Evolutionary conservation across 2,329 filamentous ascomycete genomes (phyloP).

Genomic region (Graphiopsis chlorocephala): DNA sequence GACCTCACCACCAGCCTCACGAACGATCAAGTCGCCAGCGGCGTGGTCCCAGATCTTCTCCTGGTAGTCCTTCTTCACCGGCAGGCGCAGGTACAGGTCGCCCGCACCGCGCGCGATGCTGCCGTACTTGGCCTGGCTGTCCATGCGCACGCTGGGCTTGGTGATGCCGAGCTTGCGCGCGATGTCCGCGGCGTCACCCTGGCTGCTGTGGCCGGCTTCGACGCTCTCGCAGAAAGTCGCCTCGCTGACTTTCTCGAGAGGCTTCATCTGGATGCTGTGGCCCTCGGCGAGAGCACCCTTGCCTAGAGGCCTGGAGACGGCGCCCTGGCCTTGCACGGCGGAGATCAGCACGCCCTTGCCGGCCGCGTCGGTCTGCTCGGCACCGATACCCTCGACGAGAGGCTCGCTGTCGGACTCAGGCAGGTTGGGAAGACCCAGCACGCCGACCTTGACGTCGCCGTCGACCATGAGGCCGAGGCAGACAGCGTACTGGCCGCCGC

Average conservation of each 20-base stretch:
- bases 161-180: slow-evolving; percentile 83
- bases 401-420: slow-evolving; percentile 76
- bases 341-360: slow-evolving; percentile 86
- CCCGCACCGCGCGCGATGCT: slow-evolving; percentile 91
- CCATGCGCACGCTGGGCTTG: slow-evolving; percentile 86
- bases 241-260: slow-evolving; percentile 67
- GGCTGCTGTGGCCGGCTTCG: slow-evolving; percentile 86
- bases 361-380: slow-evolving; percentile 68
- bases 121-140: slow-evolving; percentile 97
- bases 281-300: slow-evolving; percentile 53
- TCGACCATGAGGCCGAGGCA: slow-evolving; percentile 90
- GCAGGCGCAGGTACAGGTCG: slow-evolving; percentile 89
- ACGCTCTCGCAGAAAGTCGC: slow-evolving; percentile 97
- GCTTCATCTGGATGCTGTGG: slow-evolving; percentile 75
- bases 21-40: slow-evolving; percentile 87
- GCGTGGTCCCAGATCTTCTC: slow-evolving; percentile 99
- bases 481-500: slow-evolving; percentile 95
- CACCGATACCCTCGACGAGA: slow-evolving; percentile 69
- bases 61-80: slow-evolving; percentile 80
- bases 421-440: slow-evolving; percentile 92
- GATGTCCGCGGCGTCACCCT: slow-evolving; percentile 82
- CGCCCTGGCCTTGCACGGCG: slow-evolving; percentile 74
- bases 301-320: slow-evolving; percentile 71
- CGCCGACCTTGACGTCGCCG: slow-evolving; percentile 89
- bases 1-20: slow-evolving; percentile 88